These are phyloP conservation scores for Zhuliangozyma blackwelliae DNA, from an alignment of 1,139 yeast species.

Conservation along the genomic window DNA sequence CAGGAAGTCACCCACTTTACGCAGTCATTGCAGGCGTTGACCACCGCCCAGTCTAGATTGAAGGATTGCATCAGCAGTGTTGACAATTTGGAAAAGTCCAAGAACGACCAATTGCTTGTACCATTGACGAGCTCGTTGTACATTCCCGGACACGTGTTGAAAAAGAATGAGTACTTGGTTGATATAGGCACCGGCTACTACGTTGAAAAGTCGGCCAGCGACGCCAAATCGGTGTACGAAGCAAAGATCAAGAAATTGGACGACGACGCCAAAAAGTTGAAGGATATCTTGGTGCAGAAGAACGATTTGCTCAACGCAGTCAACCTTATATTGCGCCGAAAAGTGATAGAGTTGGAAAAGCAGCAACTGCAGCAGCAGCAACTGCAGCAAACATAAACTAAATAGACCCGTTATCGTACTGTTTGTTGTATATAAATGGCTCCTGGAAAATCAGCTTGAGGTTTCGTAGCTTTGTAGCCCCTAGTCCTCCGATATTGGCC, in stretches of 20 bases:
- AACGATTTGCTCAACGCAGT: constrained; percentile 48
- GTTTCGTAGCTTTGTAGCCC: constrained; percentile 47
- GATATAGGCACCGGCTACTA: constrained; percentile 97
- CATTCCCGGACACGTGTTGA: constrained; percentile 73
- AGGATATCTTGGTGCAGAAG: constrained; percentile 68
- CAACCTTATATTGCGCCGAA: constrained; percentile 46
- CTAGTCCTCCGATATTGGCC: constrained; percentile 49
- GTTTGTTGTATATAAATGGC: constrained; percentile 48
- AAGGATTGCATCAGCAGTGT: constrained; percentile 76
- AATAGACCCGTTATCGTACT: constrained; percentile 11
- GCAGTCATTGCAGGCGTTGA: constrained; percentile 78
- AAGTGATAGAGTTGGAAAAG: constrained; percentile 41
- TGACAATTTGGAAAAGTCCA: constrained; percentile 47
- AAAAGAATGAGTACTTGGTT: constrained; percentile 70
- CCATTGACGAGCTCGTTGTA: constrained; percentile 89
- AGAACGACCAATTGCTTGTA: constrained; percentile 54
- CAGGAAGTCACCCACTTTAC: constrained; percentile 83
- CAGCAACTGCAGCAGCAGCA: constrained; percentile 18
- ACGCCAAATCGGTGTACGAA: constrained; percentile 71
- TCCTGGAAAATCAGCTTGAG: constrained; percentile 44
- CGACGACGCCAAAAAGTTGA: constrained; percentile 70
- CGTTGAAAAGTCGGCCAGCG: constrained; percentile 70
- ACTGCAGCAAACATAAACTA: neutral
- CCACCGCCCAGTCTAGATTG: constrained; percentile 79
- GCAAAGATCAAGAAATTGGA: constrained; percentile 68